phyloP scores from a whole-genome alignment of 106 monocot species.

The Platanthera zijinensis region DNA sequence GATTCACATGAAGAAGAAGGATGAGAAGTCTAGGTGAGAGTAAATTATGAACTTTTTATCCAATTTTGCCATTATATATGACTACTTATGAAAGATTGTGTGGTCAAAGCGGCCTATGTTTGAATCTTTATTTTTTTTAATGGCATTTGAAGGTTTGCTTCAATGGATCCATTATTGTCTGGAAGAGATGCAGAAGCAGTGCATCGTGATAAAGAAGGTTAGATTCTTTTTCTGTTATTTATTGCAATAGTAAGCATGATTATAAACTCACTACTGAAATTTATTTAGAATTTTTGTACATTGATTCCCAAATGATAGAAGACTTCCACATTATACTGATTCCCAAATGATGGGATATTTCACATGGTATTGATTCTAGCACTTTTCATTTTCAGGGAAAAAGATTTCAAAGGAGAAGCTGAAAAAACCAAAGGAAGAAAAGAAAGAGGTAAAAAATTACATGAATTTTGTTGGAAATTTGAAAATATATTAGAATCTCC shows the following conservation, averaged over 20 bases:
- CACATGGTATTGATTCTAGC: not conserved
- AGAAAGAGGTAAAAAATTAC: conserved; percentile 26
- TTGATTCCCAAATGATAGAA: not conserved
- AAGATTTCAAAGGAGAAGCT: conserved; percentile 51
- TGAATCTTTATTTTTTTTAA: not conserved
- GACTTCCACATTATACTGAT: not conserved
- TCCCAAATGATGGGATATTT: not conserved
- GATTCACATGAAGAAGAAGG: conserved; percentile 43
- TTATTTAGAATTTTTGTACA: conserved; percentile 5
- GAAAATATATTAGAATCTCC: not conserved
- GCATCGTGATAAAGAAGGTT: conserved; percentile 64
- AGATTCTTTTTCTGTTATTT: not conserved
- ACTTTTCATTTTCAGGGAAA: conserved; percentile 28
- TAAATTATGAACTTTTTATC: not conserved
- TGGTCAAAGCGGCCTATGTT: not conserved
- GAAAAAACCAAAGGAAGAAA: conserved; percentile 38
- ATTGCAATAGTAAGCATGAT: not conserved
- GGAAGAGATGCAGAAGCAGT: conserved; percentile 62
- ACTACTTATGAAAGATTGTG: not conserved
- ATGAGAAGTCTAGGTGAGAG: conserved; percentile 33
- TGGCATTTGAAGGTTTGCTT: conserved; percentile 37
- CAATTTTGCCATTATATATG: not conserved
- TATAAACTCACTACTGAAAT: not conserved
- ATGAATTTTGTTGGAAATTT: not conserved
- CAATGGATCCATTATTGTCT: conserved; percentile 42